Base-by-base conservation (phyloP, 2,329 filamentous ascomycete species). In the Proliferodiscus dingleyae region DNA sequence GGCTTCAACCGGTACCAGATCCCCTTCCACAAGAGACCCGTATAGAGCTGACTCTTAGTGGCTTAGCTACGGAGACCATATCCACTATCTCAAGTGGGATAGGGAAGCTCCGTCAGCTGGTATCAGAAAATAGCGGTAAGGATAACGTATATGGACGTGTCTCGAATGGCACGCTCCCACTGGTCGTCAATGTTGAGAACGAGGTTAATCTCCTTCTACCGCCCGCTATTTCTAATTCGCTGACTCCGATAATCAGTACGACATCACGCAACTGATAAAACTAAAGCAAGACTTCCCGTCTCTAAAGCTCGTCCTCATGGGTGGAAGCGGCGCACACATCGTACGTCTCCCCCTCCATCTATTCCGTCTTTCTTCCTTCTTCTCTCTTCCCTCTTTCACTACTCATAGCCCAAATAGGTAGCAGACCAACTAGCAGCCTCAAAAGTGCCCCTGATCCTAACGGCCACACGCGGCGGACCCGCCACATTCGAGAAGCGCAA, bases 381-480 rank as follows among this genome's bases (percentile, higher is more conserved):
- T n/a, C n/a, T n/a, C n/a, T n/a, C n/a, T n/a, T n/a, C n/a, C n/a
- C n/a, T n/a, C n/a, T n/a, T n/a, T n/a, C n/a, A n/a, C n/a, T n/a
- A n/a, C n/a, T n/a, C n/a, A n/a, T n/a, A n/a, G n/a, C 15, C 10
- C 3, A 28, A 9, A 7, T 21, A 68, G 65, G 60, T 69, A 4
- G 68, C 67, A 11, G 51, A 63, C 18, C 65, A 69, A 21, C 61
- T 71, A 3, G 67, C 68, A 4, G 54, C 57, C 19, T 63, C 66
- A n/a, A 55, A 59, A 13, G 66, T 73, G 21, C 64, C 70, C 2
- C 57, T 71, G n/a, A 70, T 74, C 19, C 58, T 73, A 2, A 66
- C 67, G n/a, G 62, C 59, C 11, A 64, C 62, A 32, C 65, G 67
- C 3, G 59, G 61, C 1, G 66, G 56, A 4, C 62, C 63, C 1